Conservation (phyloP, 208 protist genomes). For the Trypanosoma rangeli region DNA sequence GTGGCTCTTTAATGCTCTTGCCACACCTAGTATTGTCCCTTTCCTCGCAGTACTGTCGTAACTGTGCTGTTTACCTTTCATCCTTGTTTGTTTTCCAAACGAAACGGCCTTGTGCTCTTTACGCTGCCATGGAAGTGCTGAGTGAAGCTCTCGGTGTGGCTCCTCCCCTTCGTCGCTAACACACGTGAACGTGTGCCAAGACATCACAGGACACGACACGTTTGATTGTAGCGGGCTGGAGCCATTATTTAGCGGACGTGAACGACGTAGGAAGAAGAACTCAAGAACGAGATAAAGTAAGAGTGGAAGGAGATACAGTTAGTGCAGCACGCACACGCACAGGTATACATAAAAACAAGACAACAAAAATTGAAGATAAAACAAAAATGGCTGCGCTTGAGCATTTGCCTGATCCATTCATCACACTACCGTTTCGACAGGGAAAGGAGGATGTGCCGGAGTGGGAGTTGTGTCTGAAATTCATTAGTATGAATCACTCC, state of each 20-base stretch:
- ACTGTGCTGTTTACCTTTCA: not conserved
- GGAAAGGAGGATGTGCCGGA: slow-evolving; percentile 67
- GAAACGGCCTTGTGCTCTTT: no score
- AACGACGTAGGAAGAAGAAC: no score
- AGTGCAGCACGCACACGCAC: no score
- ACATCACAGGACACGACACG: no score
- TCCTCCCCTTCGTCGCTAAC: not conserved
- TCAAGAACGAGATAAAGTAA: no score
- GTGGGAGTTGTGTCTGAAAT: slow-evolving; percentile 66
- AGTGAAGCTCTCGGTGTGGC: no score
- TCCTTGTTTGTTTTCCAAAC: not conserved
- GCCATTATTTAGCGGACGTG: no score
- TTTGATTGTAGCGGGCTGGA: no score
- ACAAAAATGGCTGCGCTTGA: slow-evolving; percentile 32
- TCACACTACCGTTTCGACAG: slow-evolving; percentile 67
- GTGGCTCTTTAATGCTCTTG: no score
- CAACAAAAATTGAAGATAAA: slow-evolving; percentile 4
- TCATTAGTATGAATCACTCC: slow-evolving; percentile 60
- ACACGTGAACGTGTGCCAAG: not conserved
- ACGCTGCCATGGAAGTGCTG: not conserved
- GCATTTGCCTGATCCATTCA: slow-evolving; percentile 62
- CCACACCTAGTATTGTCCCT: not conserved
- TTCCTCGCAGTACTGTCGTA: not conserved
- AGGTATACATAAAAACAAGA: not conserved
- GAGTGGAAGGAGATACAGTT: no score